These are phyloP conservation scores for Hypocreales sp. DNA, from an alignment of 2,329 filamentous ascomycete genomes.

Conservation along the genomic window DNA sequence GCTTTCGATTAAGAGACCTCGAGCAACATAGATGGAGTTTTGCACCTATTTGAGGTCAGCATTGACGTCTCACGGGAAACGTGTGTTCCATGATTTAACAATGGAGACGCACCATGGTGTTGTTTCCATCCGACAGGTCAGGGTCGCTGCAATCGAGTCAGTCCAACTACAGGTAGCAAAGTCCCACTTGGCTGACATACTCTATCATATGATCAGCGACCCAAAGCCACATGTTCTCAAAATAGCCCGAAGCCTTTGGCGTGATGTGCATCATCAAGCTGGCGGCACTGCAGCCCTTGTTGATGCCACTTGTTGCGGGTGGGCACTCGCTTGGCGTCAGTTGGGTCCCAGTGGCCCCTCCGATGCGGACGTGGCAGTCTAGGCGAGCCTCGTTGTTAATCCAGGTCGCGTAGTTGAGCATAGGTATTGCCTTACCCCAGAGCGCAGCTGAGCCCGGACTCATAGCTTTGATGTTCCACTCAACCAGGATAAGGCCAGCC, in stretches of 20 bases:
- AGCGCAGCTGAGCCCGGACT: constrained; percentile 20
- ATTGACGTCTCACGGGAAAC: no score
- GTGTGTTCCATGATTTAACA: no score
- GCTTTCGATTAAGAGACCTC: no score
- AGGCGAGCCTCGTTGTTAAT: constrained; percentile 23
- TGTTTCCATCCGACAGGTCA: no score
- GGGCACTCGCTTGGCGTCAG: constrained; percentile 47
- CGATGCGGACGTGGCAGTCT: constrained; percentile 59
- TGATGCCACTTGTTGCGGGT: constrained; percentile 23
- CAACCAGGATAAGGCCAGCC: constrained; percentile 51
- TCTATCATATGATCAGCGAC: no score
- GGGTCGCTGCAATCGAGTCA: no score
- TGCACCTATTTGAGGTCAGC: no score
- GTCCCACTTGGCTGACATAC: no score
- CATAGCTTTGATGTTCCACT: constrained; percentile 37
- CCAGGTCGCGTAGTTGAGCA: constrained; percentile 6
- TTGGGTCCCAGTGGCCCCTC: constrained; percentile 51
- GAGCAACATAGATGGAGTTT: no score
- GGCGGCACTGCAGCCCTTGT: constrained; percentile 41
- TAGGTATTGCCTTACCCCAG: constrained; percentile 19
- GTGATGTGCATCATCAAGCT: constrained; percentile 36
- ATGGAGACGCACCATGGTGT: no score
- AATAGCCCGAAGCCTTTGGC: constrained; percentile 28
- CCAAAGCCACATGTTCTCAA: no score
- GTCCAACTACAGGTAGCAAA: no score